Conservation (phyloP, 768 basidiomycete genomes). For the Suillus fuscotomentosus region DNA sequence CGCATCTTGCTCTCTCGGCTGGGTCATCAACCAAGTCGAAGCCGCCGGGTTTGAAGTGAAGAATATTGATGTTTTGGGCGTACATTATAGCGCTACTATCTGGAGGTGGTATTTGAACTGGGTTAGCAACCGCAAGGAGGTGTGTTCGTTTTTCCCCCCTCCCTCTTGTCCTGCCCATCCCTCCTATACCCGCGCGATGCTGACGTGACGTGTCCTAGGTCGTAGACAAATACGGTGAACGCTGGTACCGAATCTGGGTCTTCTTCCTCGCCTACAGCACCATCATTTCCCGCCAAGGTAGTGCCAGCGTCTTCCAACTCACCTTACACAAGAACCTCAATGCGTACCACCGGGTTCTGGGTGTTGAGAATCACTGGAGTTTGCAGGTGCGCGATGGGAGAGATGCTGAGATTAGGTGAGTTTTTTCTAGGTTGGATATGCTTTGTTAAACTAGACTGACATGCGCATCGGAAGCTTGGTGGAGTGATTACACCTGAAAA, state of each 20-base stretch:
- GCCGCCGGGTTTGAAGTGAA: conserved; percentile 95
- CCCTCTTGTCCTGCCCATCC: neutral
- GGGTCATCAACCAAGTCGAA: conserved; percentile 90
- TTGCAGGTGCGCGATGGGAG: conserved; percentile 54
- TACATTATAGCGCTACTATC: conserved; percentile 93
- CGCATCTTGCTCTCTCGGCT: conserved; percentile 91
- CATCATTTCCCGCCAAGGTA: conserved; percentile 87
- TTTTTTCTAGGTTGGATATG: neutral
- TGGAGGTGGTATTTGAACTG: conserved; percentile 97
- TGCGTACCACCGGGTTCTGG: conserved; percentile 88
- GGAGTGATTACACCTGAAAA: neutral
- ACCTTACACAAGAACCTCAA: conserved; percentile 98
- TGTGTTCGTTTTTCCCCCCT: neutral
- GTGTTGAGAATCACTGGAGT: conserved; percentile 77
- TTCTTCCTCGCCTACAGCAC: conserved; percentile 94
- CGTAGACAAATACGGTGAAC: neutral
- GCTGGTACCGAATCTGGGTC: conserved; percentile 92
- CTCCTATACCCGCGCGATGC: neutral
- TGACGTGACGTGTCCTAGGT: conserved; percentile 18
- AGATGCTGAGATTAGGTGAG: conserved; percentile 9
- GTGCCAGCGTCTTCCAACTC: conserved; percentile 93
- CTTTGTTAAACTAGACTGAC: neutral
- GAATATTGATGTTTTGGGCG: conserved; percentile 93
- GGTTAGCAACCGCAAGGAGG: conserved; percentile 89
- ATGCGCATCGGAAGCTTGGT: neutral